phyloP scores from a whole-genome alignment of 2,329 filamentous ascomycete genomes.

The Claviceps pazoutovae region DNA sequence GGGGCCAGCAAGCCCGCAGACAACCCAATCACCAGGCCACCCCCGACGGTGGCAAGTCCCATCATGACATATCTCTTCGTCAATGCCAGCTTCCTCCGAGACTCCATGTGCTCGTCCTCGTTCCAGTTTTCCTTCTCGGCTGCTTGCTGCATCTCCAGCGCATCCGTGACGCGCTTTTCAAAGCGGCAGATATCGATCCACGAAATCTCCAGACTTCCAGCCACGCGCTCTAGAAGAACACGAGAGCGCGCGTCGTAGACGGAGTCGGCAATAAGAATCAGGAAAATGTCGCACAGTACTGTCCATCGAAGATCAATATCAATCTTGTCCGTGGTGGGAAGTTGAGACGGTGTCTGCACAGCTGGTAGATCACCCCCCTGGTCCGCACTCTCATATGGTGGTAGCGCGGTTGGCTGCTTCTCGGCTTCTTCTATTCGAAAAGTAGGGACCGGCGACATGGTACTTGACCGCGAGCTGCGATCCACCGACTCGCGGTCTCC shows the following conservation, averaged over 20 bases:
- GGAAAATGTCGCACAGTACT: conserved; percentile 85
- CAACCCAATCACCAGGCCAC: conserved; percentile 85
- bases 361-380: conserved; percentile 61
- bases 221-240: conserved; percentile 70
- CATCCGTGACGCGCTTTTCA: conserved; percentile 92
- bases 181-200: conserved; percentile 94
- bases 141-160: conserved; percentile 92
- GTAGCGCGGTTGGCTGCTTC: conserved; percentile 33
- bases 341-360: conserved; percentile 68
- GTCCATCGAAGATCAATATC: conserved; percentile 97
- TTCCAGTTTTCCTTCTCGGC: conserved; percentile 96
- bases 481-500: conserved; percentile 5
- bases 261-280: conserved; percentile 92
- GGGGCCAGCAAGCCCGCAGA: conserved; percentile 86
- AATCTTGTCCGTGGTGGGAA: conserved; percentile 69
- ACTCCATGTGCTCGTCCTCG: conserved; percentile 86
- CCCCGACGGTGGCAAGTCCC: conserved; percentile 91
- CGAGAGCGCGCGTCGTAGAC: conserved; percentile 84
- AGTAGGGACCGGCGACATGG: conserved; percentile 11
- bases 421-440: conserved; percentile 28
- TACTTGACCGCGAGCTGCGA: conserved; percentile 8
- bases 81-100: conserved; percentile 63
- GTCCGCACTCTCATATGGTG: conserved; percentile 48
- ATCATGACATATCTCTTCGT: conserved; percentile 85
- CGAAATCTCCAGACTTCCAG: conserved; percentile 61